Conservation (phyloP, 1,284 basidiomycete species). For the Macrocystidia cucumis region DNA sequence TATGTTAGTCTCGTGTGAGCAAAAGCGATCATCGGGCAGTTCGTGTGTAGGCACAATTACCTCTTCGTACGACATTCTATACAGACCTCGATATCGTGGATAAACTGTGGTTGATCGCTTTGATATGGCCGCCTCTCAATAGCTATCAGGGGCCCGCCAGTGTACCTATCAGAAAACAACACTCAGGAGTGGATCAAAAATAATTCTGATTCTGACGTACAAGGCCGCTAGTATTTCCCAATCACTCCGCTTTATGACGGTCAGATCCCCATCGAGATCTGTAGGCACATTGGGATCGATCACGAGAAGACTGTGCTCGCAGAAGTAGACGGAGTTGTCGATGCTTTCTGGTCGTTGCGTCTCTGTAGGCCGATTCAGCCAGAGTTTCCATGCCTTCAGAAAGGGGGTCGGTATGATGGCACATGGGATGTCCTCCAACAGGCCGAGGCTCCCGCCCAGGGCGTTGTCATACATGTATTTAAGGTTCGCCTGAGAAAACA, state of each 20-base stretch:
- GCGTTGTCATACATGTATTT: conserved; percentile 53
- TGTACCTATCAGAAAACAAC: conserved; percentile 38
- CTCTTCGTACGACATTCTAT: conserved; percentile 51
- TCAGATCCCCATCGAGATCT: conserved; percentile 47
- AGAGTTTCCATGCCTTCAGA: conserved; percentile 57
- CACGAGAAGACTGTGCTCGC: conserved; percentile 55
- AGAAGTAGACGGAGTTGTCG: conserved; percentile 57
- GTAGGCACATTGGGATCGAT: conserved; percentile 56
- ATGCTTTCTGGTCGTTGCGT: conserved; percentile 47
- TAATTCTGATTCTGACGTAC: conserved; percentile 30
- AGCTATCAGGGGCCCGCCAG: conserved; percentile 46
- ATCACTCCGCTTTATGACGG: conserved; percentile 50
- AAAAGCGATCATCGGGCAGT: no score
- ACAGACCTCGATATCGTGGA: conserved; percentile 49
- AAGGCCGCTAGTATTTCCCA: conserved; percentile 53
- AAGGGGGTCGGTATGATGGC: conserved; percentile 57
- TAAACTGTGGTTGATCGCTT: conserved; percentile 23
- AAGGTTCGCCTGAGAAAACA: conserved; percentile 42
- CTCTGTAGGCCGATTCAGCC: conserved; percentile 55
- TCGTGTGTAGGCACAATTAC: no score
- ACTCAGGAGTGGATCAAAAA: conserved; percentile 8
- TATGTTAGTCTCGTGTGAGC: conserved; percentile 12
- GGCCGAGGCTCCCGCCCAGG: conserved; percentile 33
- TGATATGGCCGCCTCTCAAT: conserved; percentile 34
- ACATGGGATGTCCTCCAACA: conserved; percentile 39